Conservation (phyloP, 345 rosid genomes). For the Pseudoturritis turrita region DNA sequence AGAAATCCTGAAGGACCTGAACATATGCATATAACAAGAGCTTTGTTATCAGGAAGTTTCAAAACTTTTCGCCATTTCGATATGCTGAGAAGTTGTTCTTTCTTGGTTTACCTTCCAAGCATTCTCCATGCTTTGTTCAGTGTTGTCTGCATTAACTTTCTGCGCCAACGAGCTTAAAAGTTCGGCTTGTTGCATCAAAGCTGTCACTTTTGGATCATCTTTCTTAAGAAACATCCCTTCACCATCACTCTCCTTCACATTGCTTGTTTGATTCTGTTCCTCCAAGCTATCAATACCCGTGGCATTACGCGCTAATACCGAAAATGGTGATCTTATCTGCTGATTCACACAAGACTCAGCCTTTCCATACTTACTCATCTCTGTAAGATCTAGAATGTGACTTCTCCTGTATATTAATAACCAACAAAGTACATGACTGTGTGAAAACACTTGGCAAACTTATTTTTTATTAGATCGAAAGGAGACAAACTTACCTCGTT, state of each 20-base stretch:
- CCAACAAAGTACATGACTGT: background rate
- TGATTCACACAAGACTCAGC: slow-evolving; percentile 19
- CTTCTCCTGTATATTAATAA: slow-evolving; percentile 48
- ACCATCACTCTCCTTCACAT: slow-evolving; percentile 52
- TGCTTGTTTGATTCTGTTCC: slow-evolving; percentile 31
- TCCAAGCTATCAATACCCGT: slow-evolving; percentile 31
- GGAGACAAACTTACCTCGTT: slow-evolving; percentile 35
- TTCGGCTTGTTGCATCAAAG: slow-evolving; percentile 93
- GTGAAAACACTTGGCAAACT: background rate
- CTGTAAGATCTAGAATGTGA: slow-evolving; percentile 48
- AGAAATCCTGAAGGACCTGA: slow-evolving; percentile 81
- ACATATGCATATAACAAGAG: slow-evolving; percentile 23
- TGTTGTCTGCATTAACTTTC: slow-evolving; percentile 68
- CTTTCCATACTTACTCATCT: slow-evolving; percentile 32
- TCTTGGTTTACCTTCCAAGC: slow-evolving; percentile 82
- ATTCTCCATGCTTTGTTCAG: slow-evolving; percentile 87
- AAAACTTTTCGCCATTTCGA: background rate
- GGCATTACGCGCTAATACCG: slow-evolving; percentile 55
- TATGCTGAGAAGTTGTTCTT: background rate
- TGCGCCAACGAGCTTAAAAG: slow-evolving; percentile 71
- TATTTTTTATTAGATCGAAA: background rate
- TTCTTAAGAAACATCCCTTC: slow-evolving; percentile 65
- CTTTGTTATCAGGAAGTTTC: background rate
- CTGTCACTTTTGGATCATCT: slow-evolving; percentile 80
- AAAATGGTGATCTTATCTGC: slow-evolving; percentile 61